Evolutionary conservation across 371 early-diverging fungal species (phyloP), one percentile per base, ranked within the genome.

Genomic region (Actinomortierella wolfii): DNA sequence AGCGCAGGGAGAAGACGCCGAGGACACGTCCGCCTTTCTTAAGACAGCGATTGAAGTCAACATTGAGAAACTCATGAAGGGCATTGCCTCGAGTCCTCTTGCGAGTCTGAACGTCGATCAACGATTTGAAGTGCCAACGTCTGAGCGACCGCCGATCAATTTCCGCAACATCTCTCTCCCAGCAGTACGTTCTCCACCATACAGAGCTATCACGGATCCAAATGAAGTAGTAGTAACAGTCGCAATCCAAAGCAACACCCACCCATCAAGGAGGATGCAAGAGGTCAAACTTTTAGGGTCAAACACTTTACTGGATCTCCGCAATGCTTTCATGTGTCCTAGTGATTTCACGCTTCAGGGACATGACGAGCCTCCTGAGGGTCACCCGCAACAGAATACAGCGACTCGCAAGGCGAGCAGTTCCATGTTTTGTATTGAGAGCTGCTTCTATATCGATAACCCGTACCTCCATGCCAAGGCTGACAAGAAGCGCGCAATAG

Each of bases 371-470:
- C 18, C 26, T 20, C 14, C 23, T 23, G 5, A 28, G 29, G 14
- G 28, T n/a, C 34, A 44, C 54, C 5, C 49, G 11, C 34, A 34
- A 34, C 34, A 75, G 23, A 83, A 84, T 64, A 79, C 78, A 14
- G 54, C 62, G 52, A 68, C 71, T 25, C 68, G 51, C 39, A 84
- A 84, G 67, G 61, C 70, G 15, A 83, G 80, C 59, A 76, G 80
- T 39, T 83, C 83, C 54, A 85, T 77, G 56, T 66, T 86, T 23
- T 81, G 80, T 46, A 81, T 86, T 51, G 87, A 86, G 28, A 73
- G 81, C 25, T 68, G 77, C 2, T 85, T 86, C 52, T 86, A 85
- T 59, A 78, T 60, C 48, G 86, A 86, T 47, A 76, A 78, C 54
- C 78, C 84, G 25, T 66, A 79, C 17, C 59, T 79, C 0, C 64